Evolutionary conservation across 139 green algal species (phyloP).

Genomic region (Coccomyxa sp.): DNA sequence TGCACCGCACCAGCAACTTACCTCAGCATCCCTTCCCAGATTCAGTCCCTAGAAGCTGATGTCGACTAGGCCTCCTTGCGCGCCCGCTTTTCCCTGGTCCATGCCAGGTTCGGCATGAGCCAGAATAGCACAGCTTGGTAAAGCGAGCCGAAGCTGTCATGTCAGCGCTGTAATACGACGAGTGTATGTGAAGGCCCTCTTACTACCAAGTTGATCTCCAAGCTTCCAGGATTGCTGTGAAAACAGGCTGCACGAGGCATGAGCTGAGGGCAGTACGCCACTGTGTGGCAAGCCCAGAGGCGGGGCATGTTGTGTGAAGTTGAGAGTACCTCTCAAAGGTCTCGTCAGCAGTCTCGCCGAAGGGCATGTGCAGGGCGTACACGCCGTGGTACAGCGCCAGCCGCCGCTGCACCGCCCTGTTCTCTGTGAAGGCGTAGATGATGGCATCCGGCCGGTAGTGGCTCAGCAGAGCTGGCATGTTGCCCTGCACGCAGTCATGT

Average conservation of each 20-base stretch:
- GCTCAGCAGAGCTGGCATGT: conserved; percentile 78
- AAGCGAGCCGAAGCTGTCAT: not conserved
- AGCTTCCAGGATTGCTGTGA: no score
- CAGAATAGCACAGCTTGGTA: not conserved
- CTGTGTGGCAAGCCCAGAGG: no score
- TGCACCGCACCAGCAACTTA: conserved; percentile 8
- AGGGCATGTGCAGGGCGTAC: conserved; percentile 52
- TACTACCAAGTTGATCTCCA: not conserved
- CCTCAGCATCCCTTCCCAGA: not conserved
- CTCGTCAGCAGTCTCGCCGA: conserved; percentile 42
- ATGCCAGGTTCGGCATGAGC: not conserved
- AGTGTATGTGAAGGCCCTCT: not conserved
- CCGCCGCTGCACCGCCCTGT: conserved; percentile 67
- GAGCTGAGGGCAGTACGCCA: not conserved
- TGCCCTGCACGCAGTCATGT: conserved; percentile 24
- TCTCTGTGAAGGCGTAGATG: conserved; percentile 85
- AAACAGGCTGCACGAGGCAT: not conserved
- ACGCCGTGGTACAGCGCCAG: conserved; percentile 81
- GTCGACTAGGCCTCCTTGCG: not conserved
- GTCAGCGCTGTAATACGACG: not conserved
- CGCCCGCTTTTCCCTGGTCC: not conserved
- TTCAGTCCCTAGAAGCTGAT: not conserved
- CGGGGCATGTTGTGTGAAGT: not conserved
- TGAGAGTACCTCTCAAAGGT: conserved; percentile 51
- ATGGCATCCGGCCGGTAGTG: conserved; percentile 78